Conservation (phyloP, 2,329 filamentous ascomycete genomes). For the Aspergillus fijiensis region DNA sequence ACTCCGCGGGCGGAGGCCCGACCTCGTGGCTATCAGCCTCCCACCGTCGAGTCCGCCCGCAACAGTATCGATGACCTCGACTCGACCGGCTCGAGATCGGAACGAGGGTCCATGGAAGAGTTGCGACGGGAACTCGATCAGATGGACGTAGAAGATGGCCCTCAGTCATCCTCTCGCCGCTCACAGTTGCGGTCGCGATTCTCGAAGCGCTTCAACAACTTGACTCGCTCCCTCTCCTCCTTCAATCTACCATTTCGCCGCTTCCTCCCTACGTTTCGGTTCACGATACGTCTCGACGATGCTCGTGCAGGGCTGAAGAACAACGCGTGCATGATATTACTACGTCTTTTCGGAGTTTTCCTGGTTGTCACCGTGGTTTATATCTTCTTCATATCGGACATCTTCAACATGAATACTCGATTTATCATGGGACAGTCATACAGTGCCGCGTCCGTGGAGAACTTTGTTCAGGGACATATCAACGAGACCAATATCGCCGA, state of each 20-base stretch:
- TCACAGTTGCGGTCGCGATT: constrained; percentile 50
- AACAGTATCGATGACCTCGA: constrained; percentile 57
- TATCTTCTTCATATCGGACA: constrained; percentile 78
- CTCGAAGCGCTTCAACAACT: constrained; percentile 57
- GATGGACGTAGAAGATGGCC: constrained; percentile 75
- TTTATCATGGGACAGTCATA: constrained; percentile 69
- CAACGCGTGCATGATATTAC: constrained; percentile 65
- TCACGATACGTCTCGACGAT: constrained; percentile 40
- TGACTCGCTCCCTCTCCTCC: constrained; percentile 58
- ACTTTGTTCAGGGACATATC: constrained; percentile 71
- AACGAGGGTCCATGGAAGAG: constrained; percentile 58
- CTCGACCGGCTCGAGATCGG: constrained; percentile 55
- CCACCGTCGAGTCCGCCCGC: constrained; percentile 80
- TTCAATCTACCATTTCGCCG: constrained; percentile 53
- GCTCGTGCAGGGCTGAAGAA: constrained; percentile 41
- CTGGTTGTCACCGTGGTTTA: constrained; percentile 78
- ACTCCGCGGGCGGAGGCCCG: constrained; percentile 42
- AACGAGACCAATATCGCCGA: constrained; percentile 69
- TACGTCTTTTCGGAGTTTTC: constrained; percentile 71
- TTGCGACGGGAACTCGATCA: constrained; percentile 82
- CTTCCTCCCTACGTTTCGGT: constrained; percentile 44
- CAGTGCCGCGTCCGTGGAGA: constrained; percentile 77
- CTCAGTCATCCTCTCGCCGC: constrained; percentile 30
- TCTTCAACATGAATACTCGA: constrained; percentile 68
- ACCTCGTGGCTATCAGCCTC: constrained; percentile 67